phyloP scores from a whole-genome alignment of 495 filamentous ascomycete genomes.

The Hapsidospora chrysogenum region DNA sequence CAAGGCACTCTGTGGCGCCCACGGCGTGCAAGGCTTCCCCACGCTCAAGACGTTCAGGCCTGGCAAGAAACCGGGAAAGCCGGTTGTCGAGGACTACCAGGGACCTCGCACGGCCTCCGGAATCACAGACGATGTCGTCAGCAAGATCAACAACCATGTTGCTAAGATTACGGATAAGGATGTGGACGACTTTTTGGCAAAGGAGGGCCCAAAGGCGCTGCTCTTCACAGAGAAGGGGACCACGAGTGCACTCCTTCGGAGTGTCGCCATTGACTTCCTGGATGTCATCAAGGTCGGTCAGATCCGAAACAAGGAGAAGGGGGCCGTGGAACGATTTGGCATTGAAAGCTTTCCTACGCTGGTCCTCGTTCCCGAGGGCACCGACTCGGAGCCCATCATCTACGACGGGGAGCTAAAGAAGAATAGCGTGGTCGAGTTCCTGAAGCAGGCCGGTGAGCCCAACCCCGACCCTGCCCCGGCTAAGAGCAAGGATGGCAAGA shows the following conservation, averaged over 20 bases:
- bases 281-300: slow-evolving; percentile 69
- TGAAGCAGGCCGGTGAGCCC: slow-evolving; percentile 58
- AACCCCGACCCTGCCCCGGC: slow-evolving; percentile 53
- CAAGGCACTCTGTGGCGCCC: slow-evolving; percentile 69
- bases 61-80: slow-evolving; percentile 56
- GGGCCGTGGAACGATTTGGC: slow-evolving; percentile 55
- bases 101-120: slow-evolving; percentile 64
- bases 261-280: slow-evolving; percentile 83
- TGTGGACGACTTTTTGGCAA: slow-evolving; percentile 55
- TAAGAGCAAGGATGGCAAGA: slow-evolving; percentile 32
- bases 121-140: slow-evolving; percentile 74
- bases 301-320: slow-evolving; percentile 65
- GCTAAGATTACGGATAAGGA: slow-evolving; percentile 65
- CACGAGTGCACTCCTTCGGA: slow-evolving; percentile 64
- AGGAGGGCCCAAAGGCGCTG: slow-evolving; percentile 67
- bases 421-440: slow-evolving; percentile 62
- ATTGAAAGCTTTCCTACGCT: slow-evolving; percentile 65
- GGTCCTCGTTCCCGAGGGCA: slow-evolving; percentile 56
- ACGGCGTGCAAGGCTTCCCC: slow-evolving; percentile 92
- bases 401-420: slow-evolving; percentile 85
- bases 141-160: slow-evolving; percentile 83
- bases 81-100: slow-evolving; percentile 83
- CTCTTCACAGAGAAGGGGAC: slow-evolving; percentile 91
- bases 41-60: slow-evolving; percentile 90
- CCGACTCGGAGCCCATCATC: slow-evolving; percentile 45